These are phyloP conservation scores for Podospora fimiseda DNA, from an alignment of 495 filamentous ascomycete genomes.

Conservation along the genomic window DNA sequence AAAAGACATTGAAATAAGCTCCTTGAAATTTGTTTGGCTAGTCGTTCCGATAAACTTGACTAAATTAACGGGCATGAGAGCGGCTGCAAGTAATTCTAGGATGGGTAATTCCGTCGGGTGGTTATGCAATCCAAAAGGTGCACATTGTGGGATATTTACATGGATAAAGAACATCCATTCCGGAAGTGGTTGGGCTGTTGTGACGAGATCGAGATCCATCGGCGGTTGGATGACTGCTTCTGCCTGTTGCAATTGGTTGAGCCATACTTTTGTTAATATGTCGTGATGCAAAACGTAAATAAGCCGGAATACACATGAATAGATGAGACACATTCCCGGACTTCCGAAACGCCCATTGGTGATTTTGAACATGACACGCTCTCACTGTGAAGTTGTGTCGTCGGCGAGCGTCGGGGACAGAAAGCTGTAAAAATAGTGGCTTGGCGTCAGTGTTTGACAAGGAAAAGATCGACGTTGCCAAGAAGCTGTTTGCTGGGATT, in stretches of 20 bases:
- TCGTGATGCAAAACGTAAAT: neutral
- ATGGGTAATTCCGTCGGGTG: neutral
- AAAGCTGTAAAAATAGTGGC: neutral
- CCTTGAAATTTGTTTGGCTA: neutral
- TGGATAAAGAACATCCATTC: neutral
- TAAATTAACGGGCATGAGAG: neutral
- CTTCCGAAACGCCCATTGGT: neutral
- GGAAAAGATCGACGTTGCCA: constrained; percentile 1
- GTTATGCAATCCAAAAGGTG: neutral
- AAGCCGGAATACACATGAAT: neutral
- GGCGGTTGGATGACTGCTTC: too few relatives aligned
- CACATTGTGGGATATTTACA: neutral
- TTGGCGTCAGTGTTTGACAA: neutral
- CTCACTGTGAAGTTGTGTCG: neutral
- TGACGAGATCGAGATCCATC: neutral
- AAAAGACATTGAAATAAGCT: neutral
- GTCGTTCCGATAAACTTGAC: neutral
- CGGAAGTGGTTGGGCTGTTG: neutral
- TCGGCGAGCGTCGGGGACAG: neutral
- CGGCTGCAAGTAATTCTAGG: neutral
- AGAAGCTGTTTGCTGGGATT: neutral
- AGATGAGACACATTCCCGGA: neutral
- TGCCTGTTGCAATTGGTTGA: neutral
- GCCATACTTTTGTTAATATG: neutral
- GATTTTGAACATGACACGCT: neutral